Evolutionary conservation across 106 monocot genomes (phyloP).

Genomic region (Dactylorhiza incarnata): DNA sequence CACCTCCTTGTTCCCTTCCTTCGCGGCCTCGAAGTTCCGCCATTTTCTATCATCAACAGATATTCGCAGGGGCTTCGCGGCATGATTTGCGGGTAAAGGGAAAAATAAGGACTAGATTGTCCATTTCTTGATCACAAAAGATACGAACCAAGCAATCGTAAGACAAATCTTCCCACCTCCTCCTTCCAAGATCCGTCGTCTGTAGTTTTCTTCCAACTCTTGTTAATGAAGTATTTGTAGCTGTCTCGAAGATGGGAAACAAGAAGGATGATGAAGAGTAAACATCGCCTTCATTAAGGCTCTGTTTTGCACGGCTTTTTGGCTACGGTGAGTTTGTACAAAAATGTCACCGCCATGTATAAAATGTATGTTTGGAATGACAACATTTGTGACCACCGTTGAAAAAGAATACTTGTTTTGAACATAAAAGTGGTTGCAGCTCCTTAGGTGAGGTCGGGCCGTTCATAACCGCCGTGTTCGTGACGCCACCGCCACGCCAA

Average conservation of each 20-base stretch:
- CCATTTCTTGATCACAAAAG: neutral
- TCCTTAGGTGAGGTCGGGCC: too few species aligned
- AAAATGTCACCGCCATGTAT: too few species aligned
- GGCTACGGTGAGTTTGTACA: neutral
- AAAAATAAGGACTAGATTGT: neutral
- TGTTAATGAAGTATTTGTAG: neutral
- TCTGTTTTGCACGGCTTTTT: too few species aligned
- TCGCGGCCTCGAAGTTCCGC: too few species aligned
- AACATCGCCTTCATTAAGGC: neutral
- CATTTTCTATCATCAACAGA: too few species aligned
- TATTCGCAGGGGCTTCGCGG: neutral
- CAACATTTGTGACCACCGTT: too few species aligned
- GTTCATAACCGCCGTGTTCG: too few species aligned
- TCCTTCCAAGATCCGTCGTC: neutral
- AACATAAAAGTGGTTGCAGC: too few species aligned
- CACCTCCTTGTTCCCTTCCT: too few species aligned
- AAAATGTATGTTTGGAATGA: too few species aligned
- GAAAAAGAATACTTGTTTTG: too few species aligned
- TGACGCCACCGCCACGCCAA: too few species aligned
- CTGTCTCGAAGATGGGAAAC: neutral
- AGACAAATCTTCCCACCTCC: neutral
- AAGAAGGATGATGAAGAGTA: neutral
- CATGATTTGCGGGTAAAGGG: constrained; percentile 10
- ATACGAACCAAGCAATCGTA: neutral
- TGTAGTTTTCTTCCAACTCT: neutral